phyloP scores from a whole-genome alignment of 768 basidiomycete species.

The Jaapia argillacea region DNA sequence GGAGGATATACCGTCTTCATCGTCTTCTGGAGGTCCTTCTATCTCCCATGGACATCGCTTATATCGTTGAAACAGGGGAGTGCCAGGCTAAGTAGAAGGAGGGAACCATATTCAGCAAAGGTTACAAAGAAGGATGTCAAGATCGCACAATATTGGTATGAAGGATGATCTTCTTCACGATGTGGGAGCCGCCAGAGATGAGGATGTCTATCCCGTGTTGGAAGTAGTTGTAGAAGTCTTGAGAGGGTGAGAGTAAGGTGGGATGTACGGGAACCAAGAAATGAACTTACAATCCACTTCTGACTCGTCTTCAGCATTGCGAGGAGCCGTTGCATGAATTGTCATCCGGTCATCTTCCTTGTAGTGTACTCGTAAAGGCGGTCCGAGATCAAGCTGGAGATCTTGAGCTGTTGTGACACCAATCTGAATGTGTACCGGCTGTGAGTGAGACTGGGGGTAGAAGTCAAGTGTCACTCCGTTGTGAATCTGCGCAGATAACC shows the following conservation, averaged over 20 bases:
- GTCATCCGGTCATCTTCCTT: constrained; percentile 87
- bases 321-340: constrained; percentile 51
- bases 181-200: constrained; percentile 58
- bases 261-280: background rate
- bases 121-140: too few species aligned
- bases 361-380: constrained; percentile 68
- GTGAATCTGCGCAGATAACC: constrained; percentile 44
- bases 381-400: constrained; percentile 66
- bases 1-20: constrained; percentile 56
- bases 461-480: constrained; percentile 68
- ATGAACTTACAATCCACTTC: constrained; percentile 38
- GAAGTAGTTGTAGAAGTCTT: constrained; percentile 92
- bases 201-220: constrained; percentile 87
- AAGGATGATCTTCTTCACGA: constrained; percentile 75
- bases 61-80: constrained; percentile 83
- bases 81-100: constrained; percentile 53
- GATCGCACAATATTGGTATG: constrained; percentile 75
- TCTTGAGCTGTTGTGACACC: constrained; percentile 80
- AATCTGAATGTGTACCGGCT: constrained; percentile 49
- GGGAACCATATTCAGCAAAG: constrained; percentile 2
- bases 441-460: constrained; percentile 29
- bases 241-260: constrained; percentile 3
- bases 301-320: constrained; percentile 33
- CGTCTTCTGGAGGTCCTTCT: constrained; percentile 69
- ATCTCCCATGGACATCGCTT: constrained; percentile 91